Evolutionary conservation across 305 asterid species (phyloP).

Genomic region (Ilex paraguariensis): DNA sequence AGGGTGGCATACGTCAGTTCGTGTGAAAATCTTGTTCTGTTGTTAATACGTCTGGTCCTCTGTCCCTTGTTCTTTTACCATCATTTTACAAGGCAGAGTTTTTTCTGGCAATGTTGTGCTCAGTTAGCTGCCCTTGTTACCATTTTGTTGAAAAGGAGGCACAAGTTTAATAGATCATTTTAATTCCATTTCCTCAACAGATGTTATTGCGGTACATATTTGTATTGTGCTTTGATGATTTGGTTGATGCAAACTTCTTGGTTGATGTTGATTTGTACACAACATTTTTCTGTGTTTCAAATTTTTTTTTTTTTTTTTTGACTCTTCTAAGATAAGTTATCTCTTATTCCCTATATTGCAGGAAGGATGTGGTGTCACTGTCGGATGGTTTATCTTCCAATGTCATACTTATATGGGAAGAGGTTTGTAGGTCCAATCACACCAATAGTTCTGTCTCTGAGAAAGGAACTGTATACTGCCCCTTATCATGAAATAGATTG

Average conservation of each 20-base stretch:
- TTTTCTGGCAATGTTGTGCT: too few relatives aligned
- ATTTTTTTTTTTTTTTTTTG: background rate
- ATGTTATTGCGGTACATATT: too few relatives aligned
- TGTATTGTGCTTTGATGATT: too few relatives aligned
- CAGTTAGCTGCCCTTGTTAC: too few relatives aligned
- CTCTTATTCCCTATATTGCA: conserved; percentile 23
- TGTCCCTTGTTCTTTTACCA: too few relatives aligned
- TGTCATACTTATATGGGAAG: conserved; percentile 89
- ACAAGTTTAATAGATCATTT: background rate
- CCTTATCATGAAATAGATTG: conserved; percentile 88
- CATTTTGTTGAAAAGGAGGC: too few relatives aligned
- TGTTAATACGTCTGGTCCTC: too few relatives aligned
- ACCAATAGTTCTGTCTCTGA: conserved; percentile 74
- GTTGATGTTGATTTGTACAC: background rate
- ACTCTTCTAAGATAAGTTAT: background rate
- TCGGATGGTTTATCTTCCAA: conserved; percentile 96
- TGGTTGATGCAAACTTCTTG: too few relatives aligned
- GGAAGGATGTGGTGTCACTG: conserved; percentile 99
- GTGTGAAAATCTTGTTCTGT: too few relatives aligned
- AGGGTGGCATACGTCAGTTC: too few relatives aligned
- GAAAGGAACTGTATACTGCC: conserved; percentile 73
- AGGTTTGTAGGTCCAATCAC: conserved; percentile 88
- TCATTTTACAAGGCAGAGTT: too few relatives aligned
- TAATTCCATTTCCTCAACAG: background rate
- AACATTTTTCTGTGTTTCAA: background rate